These are phyloP conservation scores for Picochlorum sp. DNA, from an alignment of 139 green algal genomes.

Conservation along the genomic window DNA sequence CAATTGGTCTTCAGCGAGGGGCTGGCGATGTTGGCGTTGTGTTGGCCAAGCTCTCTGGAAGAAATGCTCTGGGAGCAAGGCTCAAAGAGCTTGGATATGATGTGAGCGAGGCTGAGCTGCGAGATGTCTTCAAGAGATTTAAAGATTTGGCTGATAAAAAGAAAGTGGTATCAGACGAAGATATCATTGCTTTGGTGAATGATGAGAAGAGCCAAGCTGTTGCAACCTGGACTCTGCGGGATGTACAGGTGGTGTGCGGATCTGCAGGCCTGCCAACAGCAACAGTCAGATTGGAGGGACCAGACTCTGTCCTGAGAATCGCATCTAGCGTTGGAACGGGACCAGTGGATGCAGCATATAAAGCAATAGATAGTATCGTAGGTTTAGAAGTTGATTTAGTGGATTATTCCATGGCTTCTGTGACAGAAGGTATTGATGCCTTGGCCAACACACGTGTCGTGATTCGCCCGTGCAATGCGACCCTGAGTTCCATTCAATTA, in stretches of 20 bases:
- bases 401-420: slow-evolving; percentile 83
- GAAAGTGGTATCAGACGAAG: slow-evolving; percentile 89
- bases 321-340: slow-evolving; percentile 71
- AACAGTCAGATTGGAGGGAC: slow-evolving; percentile 85
- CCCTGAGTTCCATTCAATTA: slow-evolving; percentile 22
- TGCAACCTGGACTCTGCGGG: slow-evolving; percentile 75
- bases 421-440: slow-evolving; percentile 92
- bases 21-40: slow-evolving; percentile 70
- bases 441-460: slow-evolving; percentile 76
- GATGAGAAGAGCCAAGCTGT: slow-evolving; percentile 78
- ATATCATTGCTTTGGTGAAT: slow-evolving; percentile 84
- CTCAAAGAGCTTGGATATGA: slow-evolving; percentile 79
- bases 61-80: slow-evolving; percentile 70
- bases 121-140: slow-evolving; percentile 93
- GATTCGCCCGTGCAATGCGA: slow-evolving; percentile 46
- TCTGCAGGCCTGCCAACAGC: slow-evolving; percentile 93
- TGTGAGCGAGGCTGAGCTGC: slow-evolving; percentile 58
- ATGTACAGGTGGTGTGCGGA: slow-evolving; percentile 94
- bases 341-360: slow-evolving; percentile 94
- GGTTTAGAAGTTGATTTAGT: slow-evolving; percentile 57
- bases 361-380: slow-evolving; percentile 80
- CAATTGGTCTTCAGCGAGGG: slow-evolving; percentile 74
- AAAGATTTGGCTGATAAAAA: slow-evolving; percentile 89
- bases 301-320: slow-evolving; percentile 68
- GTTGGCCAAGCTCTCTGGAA: slow-evolving; percentile 80